A percentile compares a stretch with the other conserved stretches of the same genome.
These are phyloP conservation scores for Neoscytalidium dimidiatum DNA, from an alignment of 2,329 filamentous ascomycete genomes.

Conservation along the genomic window DNA sequence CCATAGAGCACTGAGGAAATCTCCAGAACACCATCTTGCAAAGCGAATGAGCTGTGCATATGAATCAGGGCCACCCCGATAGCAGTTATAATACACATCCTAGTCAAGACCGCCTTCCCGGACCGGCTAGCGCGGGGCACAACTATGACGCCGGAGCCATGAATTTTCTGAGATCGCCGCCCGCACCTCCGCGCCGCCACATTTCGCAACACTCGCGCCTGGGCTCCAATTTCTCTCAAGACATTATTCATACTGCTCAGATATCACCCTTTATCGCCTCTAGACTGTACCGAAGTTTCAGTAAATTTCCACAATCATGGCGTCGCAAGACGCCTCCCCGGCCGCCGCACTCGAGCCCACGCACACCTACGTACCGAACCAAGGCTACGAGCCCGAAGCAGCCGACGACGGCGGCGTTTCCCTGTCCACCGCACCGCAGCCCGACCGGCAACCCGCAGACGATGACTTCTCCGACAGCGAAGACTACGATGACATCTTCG, in stretches of 20 bases:
- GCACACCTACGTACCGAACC: slow-evolving; percentile 15
- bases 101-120: slow-evolving; percentile 1
- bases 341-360: slow-evolving; percentile 16
- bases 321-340: slow-evolving; percentile 10
- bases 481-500: slow-evolving; percentile 64
- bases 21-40: too few species aligned
- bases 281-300: not conserved
- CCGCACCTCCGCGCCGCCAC: not conserved
- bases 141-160: slow-evolving; percentile 14
- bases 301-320: not conserved
- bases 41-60: too few species aligned
- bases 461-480: slow-evolving; percentile 45
- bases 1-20: too few species aligned
- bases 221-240: not conserved
- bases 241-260: too few species aligned
- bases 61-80: too few species aligned
- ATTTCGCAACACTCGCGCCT: not conserved
- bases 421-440: not conserved
- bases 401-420: slow-evolving; percentile 16
- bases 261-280: too few species aligned
- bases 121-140: slow-evolving; percentile 14
- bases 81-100: too few species aligned
- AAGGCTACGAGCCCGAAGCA: slow-evolving; percentile 13
- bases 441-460: not conserved
- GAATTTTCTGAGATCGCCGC: slow-evolving; percentile 17